A percentile compares a stretch with the other conserved stretches of the same genome.
Evolutionary conservation across 2,329 filamentous ascomycete genomes (phyloP).

Genomic region (Myriangium duriaei): DNA sequence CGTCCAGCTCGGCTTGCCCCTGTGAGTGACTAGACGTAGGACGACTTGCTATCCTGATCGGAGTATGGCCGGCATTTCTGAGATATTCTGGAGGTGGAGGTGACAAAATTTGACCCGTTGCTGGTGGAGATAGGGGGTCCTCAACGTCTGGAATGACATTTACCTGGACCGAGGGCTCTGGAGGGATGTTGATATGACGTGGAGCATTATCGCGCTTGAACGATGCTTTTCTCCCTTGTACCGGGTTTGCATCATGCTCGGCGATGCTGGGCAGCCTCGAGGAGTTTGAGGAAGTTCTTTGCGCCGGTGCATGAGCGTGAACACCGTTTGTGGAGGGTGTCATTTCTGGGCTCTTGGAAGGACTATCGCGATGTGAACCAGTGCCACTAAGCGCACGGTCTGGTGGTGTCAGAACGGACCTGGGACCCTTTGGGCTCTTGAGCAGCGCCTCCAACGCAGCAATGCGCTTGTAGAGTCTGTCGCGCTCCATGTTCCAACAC

Average conservation of each 20-base stretch:
- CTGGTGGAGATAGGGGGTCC: conserved; percentile 18
- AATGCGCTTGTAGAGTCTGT: conserved; percentile 22
- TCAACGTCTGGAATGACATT: conserved; percentile 18
- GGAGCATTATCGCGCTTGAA: conserved; percentile 10
- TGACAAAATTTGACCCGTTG: conserved; percentile 15
- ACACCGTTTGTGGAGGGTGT: conserved; percentile 16
- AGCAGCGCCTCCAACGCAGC: conserved; percentile 23
- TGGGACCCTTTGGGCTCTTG: conserved; percentile 22
- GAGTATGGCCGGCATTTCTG: conserved; percentile 23
- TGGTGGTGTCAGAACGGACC: conserved; percentile 15
- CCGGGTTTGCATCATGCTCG: conserved; percentile 20
- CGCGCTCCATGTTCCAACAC: conserved; percentile 22
- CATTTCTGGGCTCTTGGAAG: conserved; percentile 23
- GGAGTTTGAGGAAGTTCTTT: conserved; percentile 10
- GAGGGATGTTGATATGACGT: conserved; percentile 9
- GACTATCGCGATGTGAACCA: conserved; percentile 15
- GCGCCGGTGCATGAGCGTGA: conserved; percentile 14
- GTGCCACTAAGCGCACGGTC: conserved; percentile 7
- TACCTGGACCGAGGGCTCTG: neutral
- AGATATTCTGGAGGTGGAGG: conserved; percentile 21
- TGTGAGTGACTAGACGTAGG: conserved; percentile 17
- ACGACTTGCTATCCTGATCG: conserved; percentile 18
- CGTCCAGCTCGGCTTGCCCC: conserved; percentile 19
- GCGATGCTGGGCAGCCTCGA: conserved; percentile 21
- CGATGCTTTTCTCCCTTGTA: conserved; percentile 13